Evolutionary conservation across 345 rosid genomes (phyloP), one percentile per base, ranked within the genome.

Genomic region (Gossypium bickii): DNA sequence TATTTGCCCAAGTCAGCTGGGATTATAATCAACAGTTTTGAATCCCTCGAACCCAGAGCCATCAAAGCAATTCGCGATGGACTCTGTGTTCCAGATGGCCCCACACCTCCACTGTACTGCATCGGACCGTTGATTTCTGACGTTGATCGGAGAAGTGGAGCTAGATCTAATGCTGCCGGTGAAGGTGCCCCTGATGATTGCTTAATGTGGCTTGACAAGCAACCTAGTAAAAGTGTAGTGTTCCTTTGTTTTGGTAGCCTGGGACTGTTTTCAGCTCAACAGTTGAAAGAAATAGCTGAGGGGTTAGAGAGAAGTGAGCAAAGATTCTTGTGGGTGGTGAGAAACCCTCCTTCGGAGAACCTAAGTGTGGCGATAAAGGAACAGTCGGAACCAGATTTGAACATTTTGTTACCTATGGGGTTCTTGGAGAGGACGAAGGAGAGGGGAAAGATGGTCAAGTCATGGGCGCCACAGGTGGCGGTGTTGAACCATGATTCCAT

Each of bases 101-200:
- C 62, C 13, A 24, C 34, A 12, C 62, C 62, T 22, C 62, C 62
- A 9, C 2, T 24, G 2, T 58, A 58, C 34, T 58, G 62, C 16
- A 12, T 58, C 62, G 62, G 62, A 58, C 62, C 62, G 29, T 58
- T 58, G 62, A 58, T 58, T 58, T 16, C 34, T 0, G 62, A 58
- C 62, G 62, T 58, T 58, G 62, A 58, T 22, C 16, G 62, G 62
- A 58, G 34, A 58, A 58, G 62, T 22, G 62, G 62, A 58, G 62
- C 24, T 22, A 12, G 8, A 34, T 34, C 41, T 4, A 34, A 34
- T 34, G 41, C 7, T 24, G 34, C 13, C 3, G 15, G 16, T 58
- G 62, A 58, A 5, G 62, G 62, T 9, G 62, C 22, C 15, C 15
- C 62, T 58, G 34, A 58, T 58, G 62, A 58, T 10, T 58, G 29